Percentiles rank a stretch among this genome's conserved stretches.
Evolutionary conservation across 352 stramenopile species (phyloP).

Genomic region (Halophytophthora polymorphica): DNA sequence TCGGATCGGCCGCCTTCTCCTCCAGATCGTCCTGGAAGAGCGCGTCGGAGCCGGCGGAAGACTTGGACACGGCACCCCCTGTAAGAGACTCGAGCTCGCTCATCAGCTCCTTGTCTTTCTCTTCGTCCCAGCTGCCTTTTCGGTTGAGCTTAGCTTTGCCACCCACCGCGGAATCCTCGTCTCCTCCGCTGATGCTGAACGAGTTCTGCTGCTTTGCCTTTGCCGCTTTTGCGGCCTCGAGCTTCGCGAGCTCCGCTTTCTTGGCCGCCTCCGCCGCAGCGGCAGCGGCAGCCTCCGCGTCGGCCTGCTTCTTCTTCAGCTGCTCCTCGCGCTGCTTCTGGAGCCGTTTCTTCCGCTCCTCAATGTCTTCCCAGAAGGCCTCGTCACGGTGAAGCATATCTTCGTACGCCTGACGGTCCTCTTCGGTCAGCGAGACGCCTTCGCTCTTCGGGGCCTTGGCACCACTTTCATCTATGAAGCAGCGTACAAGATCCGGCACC

Average conservation of each 20-base stretch:
- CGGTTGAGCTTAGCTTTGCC: conserved; percentile 47
- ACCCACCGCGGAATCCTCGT: conserved; percentile 47
- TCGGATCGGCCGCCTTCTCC: conserved; percentile 35
- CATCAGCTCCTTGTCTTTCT: conserved; percentile 86
- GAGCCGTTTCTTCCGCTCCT: conserved; percentile 67
- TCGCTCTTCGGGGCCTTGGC: conserved; percentile 52
- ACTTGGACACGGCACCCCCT: conserved; percentile 46
- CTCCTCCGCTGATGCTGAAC: conserved; percentile 73
- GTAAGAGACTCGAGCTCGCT: conserved; percentile 83
- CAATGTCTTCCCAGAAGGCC: conserved; percentile 85
- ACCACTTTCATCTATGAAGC: conserved; percentile 10
- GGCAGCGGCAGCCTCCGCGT: conserved; percentile 35
- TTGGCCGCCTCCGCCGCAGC: conserved; percentile 28
- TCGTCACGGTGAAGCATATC: conserved; percentile 87
- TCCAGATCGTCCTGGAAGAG: conserved; percentile 25
- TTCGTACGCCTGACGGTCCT: conserved; percentile 84
- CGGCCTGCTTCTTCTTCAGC: conserved; percentile 57
- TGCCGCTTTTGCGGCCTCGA: conserved; percentile 35
- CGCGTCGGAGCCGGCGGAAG: conserved; percentile 23
- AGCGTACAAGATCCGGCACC: too few relatives aligned
- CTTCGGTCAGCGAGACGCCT: conserved; percentile 69
- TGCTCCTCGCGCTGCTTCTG: conserved; percentile 75
- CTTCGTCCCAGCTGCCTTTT: conserved; percentile 79
- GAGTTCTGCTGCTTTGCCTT: conserved; percentile 36
- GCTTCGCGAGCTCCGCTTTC: too few relatives aligned